These are phyloP conservation scores for Triglochin maritima DNA, from an alignment of 106 monocot species.

Conservation along the genomic window DNA sequence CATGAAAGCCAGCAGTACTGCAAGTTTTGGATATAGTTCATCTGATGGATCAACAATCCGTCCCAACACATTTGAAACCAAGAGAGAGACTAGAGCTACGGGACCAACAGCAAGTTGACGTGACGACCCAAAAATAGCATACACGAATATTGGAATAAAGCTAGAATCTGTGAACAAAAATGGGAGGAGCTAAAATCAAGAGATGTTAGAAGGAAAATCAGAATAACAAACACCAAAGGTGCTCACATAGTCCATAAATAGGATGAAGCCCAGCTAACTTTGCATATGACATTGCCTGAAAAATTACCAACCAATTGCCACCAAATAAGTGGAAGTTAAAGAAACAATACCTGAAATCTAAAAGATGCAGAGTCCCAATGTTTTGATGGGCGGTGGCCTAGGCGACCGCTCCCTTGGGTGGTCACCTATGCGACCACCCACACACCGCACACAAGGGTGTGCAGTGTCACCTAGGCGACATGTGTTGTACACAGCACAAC, in stretches of 20 bases:
- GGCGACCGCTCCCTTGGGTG: too few species aligned
- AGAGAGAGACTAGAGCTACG: constrained; percentile 79
- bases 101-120: constrained; percentile 95
- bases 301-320: not conserved
- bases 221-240: constrained; percentile 2
- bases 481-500: too few species aligned
- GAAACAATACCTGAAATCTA: not conserved
- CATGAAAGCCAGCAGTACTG: constrained; percentile 88
- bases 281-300: constrained; percentile 96
- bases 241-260: constrained; percentile 96
- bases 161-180: constrained; percentile 65
- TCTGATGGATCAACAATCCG: constrained; percentile 68
- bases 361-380: too few species aligned
- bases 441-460: too few species aligned
- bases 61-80: constrained; percentile 84
- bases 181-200: not conserved
- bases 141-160: constrained; percentile 81
- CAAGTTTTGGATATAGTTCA: constrained; percentile 75
- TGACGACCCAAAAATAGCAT: constrained; percentile 94
- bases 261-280: constrained; percentile 98
- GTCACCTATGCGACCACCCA: too few species aligned
- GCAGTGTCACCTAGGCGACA: too few species aligned
- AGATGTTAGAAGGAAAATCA: not conserved
- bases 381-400: too few species aligned
- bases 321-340: too few species aligned